A percentile compares a stretch with the other conserved stretches of the same genome.
Evolutionary conservation across 441 rosid species (phyloP).

Genomic region (Bocquillonia castaneifolia): DNA sequence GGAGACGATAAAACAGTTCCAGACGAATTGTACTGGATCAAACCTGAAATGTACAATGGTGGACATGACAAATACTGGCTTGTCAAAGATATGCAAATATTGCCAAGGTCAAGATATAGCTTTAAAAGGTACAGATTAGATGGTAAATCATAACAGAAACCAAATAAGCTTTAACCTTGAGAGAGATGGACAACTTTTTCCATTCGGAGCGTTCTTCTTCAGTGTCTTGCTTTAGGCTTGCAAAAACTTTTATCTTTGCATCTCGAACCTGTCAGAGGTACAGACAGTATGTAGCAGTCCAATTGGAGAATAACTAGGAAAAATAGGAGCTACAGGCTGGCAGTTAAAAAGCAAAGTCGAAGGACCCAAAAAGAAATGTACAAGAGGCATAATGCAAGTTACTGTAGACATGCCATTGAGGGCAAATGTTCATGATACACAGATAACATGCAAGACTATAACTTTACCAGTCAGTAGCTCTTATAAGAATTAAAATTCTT

Average conservation of each 20-base stretch:
- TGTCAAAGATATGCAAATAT: not conserved
- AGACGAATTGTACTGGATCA: not conserved
- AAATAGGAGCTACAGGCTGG: not conserved
- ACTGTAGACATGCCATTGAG: no score
- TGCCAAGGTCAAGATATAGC: not conserved
- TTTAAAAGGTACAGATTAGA: not conserved
- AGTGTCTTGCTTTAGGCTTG: conserved; percentile 62
- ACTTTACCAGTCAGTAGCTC: not conserved
- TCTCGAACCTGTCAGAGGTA: conserved; percentile 61
- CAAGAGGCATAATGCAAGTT: not conserved
- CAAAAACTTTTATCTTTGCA: conserved; percentile 71
- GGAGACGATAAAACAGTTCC: not conserved
- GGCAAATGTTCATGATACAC: no score
- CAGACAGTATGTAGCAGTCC: conserved; percentile 16
- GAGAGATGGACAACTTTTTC: conserved; percentile 57
- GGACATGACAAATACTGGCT: not conserved
- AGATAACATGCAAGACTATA: no score
- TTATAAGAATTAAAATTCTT: not conserved
- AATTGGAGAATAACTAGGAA: conserved; percentile 21
- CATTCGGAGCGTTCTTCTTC: conserved; percentile 79
- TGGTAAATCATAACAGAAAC: not conserved
- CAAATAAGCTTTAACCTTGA: conserved; percentile 46
- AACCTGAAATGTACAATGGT: not conserved
- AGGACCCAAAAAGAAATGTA: not conserved
- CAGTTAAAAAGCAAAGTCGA: not conserved